Conservation (phyloP, 768 basidiomycete genomes). For the Gymnopilus junonius region DNA sequence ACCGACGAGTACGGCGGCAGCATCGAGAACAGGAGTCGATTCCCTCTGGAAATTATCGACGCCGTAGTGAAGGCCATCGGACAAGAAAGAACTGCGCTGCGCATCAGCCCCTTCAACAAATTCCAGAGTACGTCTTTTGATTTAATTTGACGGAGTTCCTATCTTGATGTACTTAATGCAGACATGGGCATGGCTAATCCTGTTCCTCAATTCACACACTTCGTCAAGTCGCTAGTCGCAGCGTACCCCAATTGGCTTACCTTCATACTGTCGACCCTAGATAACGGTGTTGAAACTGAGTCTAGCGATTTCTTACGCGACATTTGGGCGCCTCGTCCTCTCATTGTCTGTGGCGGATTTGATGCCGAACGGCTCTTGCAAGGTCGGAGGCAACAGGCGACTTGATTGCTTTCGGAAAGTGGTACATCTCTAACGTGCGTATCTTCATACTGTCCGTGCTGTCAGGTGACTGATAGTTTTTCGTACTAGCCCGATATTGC, state of each 20-base stretch:
- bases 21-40: conserved; percentile 62
- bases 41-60: conserved; percentile 57
- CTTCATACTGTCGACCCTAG: conserved; percentile 53
- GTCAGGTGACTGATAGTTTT: no score
- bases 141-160: no score
- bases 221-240: conserved; percentile 45
- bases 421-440: conserved; percentile 38
- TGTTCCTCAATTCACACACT: conserved; percentile 55
- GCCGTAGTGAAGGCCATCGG: conserved; percentile 60
- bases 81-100: conserved; percentile 53
- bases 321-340: conserved; percentile 47
- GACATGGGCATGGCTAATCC: conserved; percentile 63
- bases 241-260: conserved; percentile 53
- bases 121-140: conserved; percentile 37
- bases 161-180: no score
- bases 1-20: conserved; percentile 74
- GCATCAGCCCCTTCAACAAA: conserved; percentile 59
- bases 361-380: conserved; percentile 41
- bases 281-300: conserved; percentile 14
- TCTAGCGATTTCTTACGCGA: conserved; percentile 51
- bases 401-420: conserved; percentile 34
- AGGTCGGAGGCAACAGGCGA: conserved; percentile 39
- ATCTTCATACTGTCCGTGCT: neutral
- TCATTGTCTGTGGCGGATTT: conserved; percentile 50
- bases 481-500: conserved; percentile 51